Evolutionary conservation across 1,284 basidiomycete species (phyloP), one percentile per base, ranked within the genome.

Genomic region (Mycena sp.): DNA sequence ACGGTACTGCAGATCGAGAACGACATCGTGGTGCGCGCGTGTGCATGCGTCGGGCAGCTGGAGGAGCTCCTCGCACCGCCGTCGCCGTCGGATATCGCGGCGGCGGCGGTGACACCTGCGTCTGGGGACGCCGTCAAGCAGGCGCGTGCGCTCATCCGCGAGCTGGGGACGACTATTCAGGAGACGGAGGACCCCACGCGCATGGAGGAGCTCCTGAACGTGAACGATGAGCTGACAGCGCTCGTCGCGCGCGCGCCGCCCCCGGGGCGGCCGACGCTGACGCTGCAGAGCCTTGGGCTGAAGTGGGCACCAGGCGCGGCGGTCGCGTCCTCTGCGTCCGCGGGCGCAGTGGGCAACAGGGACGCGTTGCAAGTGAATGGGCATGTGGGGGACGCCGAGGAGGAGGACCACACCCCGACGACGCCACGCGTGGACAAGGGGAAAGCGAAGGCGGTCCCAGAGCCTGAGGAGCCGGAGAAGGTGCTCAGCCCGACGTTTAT

Each of bases 401-500:
- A 72, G n/a, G 77, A 81, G 29, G 81, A 82, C 2, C 74, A 77
- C 12, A 75, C 75, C 16, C 84, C 81, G 11, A 77, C 82, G 29
- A 91, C 89, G 12, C 90, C 90, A 0, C 83, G 83, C 41, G 72
- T 89, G 14, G 89, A 93, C 75, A 93, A 93, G 73, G 92, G 91
- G 59, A 93, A 93, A 73, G 85, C 81, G 19, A 83, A 82, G 57
- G 90, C 91, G 6, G 82, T 85, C 55, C 89, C 88, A 0, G 88
- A 88, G 67, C 88, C 88, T 0, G 87, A 88, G 68, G 80, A 85
- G 53, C 83, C 77, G 4, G 89, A 90, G 75, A 88, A 85, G 74
- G 86, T 92, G 50, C 79, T 94, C 67, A 91, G 89, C 70, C 88
- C 89, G 3, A 87, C 85, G 38, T 89, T 92, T 70, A 79, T 84